Evolutionary conservation across 179 eudicot species (phyloP).

Genomic region (Dionaea muscipula): DNA sequence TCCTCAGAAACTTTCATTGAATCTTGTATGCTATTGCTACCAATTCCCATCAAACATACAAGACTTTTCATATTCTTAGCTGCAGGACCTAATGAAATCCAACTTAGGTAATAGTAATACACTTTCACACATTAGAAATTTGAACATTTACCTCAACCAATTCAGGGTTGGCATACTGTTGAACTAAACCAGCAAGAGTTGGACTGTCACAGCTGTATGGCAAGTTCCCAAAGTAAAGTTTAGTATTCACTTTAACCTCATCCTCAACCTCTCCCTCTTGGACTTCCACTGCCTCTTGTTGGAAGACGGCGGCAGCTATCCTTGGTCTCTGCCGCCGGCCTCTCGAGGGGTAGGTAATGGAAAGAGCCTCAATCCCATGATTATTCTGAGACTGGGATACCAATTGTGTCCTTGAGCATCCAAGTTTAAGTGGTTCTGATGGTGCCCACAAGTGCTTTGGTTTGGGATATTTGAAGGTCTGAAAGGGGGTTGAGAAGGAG

Average conservation of each 20-base stretch:
- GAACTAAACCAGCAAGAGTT: constrained; percentile 81
- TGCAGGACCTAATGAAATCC: no score
- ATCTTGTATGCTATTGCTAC: no score
- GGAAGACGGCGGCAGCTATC: constrained; percentile 37
- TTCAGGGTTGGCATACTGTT: constrained; percentile 67
- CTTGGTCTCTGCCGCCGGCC: constrained; percentile 26
- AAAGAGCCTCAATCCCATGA: constrained; percentile 14
- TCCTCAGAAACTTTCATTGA: no score
- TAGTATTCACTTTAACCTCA: constrained; percentile 33
- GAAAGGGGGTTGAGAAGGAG: constrained; percentile 30
- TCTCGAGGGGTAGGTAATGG: constrained; percentile 2
- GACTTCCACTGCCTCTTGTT: constrained; percentile 21
- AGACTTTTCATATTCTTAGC: no score
- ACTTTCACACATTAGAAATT: no score
- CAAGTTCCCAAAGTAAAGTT: constrained; percentile 83
- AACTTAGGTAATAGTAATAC: no score
- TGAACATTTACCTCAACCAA: constrained; percentile 57
- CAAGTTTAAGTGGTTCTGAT: constrained; percentile 13
- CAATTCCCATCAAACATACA: no score
- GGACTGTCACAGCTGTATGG: constrained; percentile 91
- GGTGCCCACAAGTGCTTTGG: constrained; percentile 8
- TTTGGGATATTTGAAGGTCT: constrained; percentile 17
- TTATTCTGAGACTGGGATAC: constrained; percentile 11
- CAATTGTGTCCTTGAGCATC: constrained; percentile 9
- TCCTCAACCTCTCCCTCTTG: constrained; percentile 12